Evolutionary conservation across 2,329 filamentous ascomycete species (phyloP).

Genomic region (Xylariales sp.): DNA sequence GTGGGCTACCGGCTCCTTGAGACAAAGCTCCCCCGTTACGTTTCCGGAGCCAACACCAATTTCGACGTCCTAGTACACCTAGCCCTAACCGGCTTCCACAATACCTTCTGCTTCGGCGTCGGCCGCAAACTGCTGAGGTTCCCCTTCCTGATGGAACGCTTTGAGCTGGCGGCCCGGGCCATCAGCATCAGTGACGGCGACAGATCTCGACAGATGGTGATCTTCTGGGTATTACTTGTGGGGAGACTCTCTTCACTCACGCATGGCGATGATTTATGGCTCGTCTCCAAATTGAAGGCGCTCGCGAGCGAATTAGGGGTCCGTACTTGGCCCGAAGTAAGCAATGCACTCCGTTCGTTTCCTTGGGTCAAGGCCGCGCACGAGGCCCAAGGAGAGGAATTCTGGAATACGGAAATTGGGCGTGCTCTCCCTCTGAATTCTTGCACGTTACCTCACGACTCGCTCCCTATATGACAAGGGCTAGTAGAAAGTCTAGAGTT

Average conservation of each 20-base stretch:
- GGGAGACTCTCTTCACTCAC: constrained; percentile 27
- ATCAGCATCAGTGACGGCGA: constrained; percentile 5
- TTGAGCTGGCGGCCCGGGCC: constrained; percentile 9
- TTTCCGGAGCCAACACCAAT: neutral
- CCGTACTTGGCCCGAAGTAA: constrained; percentile 25
- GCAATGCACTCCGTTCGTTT: constrained; percentile 22
- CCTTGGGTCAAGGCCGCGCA: constrained; percentile 35
- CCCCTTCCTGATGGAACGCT: constrained; percentile 12
- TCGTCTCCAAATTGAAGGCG: constrained; percentile 23
- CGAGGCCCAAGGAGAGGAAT: constrained; percentile 20
- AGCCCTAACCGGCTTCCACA: constrained; percentile 26
- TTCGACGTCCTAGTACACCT: constrained; percentile 22
- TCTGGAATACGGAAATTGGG: constrained; percentile 24
- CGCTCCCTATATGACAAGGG: no score
- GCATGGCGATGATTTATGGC: constrained; percentile 24
- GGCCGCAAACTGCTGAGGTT: constrained; percentile 26
- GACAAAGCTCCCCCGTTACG: neutral
- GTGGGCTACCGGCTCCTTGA: constrained; percentile 31
- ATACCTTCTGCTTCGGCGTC: constrained; percentile 31
- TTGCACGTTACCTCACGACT: neutral
- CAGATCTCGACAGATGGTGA: constrained; percentile 12
- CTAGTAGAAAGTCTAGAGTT: no score
- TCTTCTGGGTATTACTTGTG: constrained; percentile 33
- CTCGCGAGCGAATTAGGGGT: constrained; percentile 19
- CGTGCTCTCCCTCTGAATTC: neutral